Conservation (phyloP, 257 asterid genomes). For the Striga asiatica region DNA sequence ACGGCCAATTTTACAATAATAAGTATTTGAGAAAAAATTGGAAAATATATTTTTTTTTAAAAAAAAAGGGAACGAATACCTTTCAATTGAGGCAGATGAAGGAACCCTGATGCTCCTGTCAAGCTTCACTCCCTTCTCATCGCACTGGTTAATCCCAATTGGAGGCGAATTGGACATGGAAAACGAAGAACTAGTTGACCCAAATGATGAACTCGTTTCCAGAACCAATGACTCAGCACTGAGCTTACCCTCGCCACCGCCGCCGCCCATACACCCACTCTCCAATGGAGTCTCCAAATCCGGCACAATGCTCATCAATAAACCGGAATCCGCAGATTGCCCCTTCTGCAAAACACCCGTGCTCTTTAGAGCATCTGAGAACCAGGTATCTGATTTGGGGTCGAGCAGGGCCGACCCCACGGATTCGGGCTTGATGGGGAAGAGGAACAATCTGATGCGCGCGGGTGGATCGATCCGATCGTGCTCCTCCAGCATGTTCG, state of each 20-base stretch:
- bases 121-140: constrained; percentile 34
- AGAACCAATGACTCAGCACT: constrained; percentile 51
- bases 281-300: constrained; percentile 39
- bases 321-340: constrained; percentile 45
- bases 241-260: constrained; percentile 26
- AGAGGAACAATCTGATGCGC: constrained; percentile 64
- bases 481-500: constrained; percentile 79
- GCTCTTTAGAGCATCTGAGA: constrained; percentile 54
- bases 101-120: constrained; percentile 49
- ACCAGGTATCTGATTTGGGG: constrained; percentile 69
- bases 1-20: too few species aligned
- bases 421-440: constrained; percentile 54
- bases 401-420: constrained; percentile 44
- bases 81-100: constrained; percentile 61
- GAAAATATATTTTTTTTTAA: too few species aligned
- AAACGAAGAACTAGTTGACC: constrained; percentile 56
- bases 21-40: too few species aligned
- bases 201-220: constrained; percentile 80
- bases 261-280: constrained; percentile 25
- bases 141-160: constrained; percentile 32
- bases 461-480: constrained; percentile 39
- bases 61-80: constrained; percentile 27
- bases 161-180: constrained; percentile 62
- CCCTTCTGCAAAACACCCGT: constrained; percentile 54
- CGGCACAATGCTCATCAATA: constrained; percentile 33